phyloP scores from a whole-genome alignment of 2,329 filamentous ascomycete genomes.

The Fusarium sp. region DNA sequence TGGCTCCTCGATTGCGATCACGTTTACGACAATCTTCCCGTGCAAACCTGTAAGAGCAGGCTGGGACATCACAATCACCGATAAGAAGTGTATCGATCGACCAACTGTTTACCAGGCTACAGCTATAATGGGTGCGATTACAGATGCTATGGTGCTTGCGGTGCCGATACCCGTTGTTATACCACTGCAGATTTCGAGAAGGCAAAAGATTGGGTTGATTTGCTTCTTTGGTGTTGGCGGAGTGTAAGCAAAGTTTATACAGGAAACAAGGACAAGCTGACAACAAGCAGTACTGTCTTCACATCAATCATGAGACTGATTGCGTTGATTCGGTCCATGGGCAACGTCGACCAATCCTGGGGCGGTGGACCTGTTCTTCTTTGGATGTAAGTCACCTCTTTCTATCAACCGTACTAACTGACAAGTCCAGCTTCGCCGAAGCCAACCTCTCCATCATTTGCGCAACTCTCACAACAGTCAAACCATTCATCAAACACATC shows the following conservation, averaged over 20 bases:
- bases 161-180: conserved; percentile 12
- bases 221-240: conserved; percentile 15
- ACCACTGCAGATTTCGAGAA: not conserved
- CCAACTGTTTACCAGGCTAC: conserved; percentile 13
- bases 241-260: not conserved
- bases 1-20: conserved; percentile 17
- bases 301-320: conserved; percentile 29
- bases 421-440: conserved; percentile 9
- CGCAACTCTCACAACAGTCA: conserved; percentile 17
- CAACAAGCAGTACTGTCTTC: conserved; percentile 5
- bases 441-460: conserved; percentile 30
- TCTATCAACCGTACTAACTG: not conserved
- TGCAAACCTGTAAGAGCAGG: conserved; percentile 4
- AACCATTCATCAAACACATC: conserved; percentile 25
- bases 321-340: conserved; percentile 11
- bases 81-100: conserved; percentile 11
- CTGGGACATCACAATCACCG: conserved; percentile 7
- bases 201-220: conserved; percentile 16
- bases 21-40: conserved; percentile 13
- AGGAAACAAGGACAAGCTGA: not conserved
- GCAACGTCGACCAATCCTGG: conserved; percentile 10
- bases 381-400: conserved; percentile 17
- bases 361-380: conserved; percentile 13
- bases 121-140: conserved; percentile 9
- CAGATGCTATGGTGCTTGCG: conserved; percentile 12